Percentiles rank a stretch among this genome's conserved stretches.
These are phyloP conservation scores for Mesotaenium endlicherianum DNA, from an alignment of 139 green algal species.

Conservation along the genomic window DNA sequence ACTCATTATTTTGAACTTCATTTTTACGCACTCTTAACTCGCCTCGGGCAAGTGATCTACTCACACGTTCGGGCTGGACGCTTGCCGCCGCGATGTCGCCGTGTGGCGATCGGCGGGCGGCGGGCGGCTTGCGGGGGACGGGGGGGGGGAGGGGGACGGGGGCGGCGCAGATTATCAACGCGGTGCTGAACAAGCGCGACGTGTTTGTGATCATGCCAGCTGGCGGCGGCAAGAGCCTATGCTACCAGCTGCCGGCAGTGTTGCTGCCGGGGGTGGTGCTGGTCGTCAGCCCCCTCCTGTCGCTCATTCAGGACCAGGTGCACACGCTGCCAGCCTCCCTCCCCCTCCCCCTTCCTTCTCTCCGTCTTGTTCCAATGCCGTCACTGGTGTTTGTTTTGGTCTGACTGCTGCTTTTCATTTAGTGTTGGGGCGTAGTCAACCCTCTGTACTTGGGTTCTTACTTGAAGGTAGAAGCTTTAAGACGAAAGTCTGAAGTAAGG, in stretches of 20 bases:
- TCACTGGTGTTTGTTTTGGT: too few relatives aligned
- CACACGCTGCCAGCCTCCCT: neutral
- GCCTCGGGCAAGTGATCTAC: too few relatives aligned
- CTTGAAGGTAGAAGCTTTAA: too few relatives aligned
- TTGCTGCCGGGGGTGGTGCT: constrained; percentile 75
- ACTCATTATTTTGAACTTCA: neutral
- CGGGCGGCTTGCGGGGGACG: neutral
- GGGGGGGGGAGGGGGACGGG: neutral
- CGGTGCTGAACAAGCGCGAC: constrained; percentile 64
- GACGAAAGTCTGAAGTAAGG: too few relatives aligned
- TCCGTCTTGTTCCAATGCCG: too few relatives aligned
- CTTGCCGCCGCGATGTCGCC: neutral
- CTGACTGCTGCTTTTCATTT: too few relatives aligned
- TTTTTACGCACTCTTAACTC: constrained; percentile 46
- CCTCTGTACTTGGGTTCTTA: too few relatives aligned
- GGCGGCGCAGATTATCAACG: constrained; percentile 72
- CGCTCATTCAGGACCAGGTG: constrained; percentile 81
- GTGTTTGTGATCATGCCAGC: constrained; percentile 83
- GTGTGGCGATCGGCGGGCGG: neutral
- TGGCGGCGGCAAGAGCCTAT: constrained; percentile 61
- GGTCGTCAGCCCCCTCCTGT: constrained; percentile 92
- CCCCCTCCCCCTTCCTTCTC: neutral
- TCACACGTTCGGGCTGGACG: constrained; percentile 69
- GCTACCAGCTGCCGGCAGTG: constrained; percentile 79
- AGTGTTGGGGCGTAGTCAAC: too few relatives aligned